Percentiles rank a stretch among this genome's conserved stretches.
Conservation (phyloP, 148 eudicot species). For the Rhododendron griersonianum region DNA sequence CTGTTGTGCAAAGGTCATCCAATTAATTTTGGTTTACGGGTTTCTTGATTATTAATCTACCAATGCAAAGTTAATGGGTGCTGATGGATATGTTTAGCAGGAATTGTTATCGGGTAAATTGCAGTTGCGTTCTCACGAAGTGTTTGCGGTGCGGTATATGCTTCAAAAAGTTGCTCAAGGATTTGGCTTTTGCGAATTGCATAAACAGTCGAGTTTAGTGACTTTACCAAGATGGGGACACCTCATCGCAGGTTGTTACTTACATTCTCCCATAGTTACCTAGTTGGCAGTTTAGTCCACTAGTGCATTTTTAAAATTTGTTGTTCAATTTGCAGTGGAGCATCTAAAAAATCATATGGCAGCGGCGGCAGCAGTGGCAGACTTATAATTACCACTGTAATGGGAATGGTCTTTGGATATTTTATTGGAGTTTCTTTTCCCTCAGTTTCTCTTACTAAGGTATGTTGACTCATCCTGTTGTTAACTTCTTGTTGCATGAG, state of each 20-base stretch:
- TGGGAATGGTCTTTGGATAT: constrained; percentile 69
- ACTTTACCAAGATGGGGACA: constrained; percentile 40
- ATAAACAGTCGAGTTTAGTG: constrained; percentile 24
- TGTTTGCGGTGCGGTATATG: background rate
- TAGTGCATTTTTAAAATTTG: background rate
- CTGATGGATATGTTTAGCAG: constrained; percentile 7
- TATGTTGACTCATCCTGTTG: constrained; percentile 14
- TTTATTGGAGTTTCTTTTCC: constrained; percentile 64
- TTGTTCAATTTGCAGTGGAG: constrained; percentile 40
- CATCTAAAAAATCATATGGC: constrained; percentile 45
- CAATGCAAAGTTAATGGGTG: background rate
- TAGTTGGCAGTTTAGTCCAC: background rate
- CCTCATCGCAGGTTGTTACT: constrained; percentile 47
- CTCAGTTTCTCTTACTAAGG: constrained; percentile 53
- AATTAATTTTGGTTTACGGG: background rate
- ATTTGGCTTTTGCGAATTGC: constrained; percentile 25
- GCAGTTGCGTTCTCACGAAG: constrained; percentile 10
- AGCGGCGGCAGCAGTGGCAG: constrained; percentile 37
- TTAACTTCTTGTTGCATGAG: background rate
- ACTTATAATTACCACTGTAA: constrained; percentile 46
- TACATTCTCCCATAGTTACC: background rate
- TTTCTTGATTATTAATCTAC: background rate
- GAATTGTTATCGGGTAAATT: constrained; percentile 8
- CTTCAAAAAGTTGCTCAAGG: constrained; percentile 20
- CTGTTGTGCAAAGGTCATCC: background rate